phyloP scores from a whole-genome alignment of 208 protist species.

The Leishmania major region DNA sequence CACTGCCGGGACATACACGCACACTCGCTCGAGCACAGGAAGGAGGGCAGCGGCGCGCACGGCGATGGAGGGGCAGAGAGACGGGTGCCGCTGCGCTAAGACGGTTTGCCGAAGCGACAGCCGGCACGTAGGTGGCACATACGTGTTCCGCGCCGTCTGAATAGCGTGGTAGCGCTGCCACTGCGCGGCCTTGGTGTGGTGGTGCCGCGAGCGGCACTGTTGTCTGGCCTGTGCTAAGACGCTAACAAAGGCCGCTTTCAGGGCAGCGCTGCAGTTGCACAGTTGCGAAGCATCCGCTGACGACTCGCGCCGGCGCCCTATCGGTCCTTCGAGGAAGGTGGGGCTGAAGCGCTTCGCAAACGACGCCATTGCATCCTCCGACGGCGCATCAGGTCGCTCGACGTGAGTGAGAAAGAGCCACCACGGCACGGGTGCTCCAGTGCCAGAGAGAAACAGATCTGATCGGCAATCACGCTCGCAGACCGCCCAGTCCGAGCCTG shows the following conservation, averaged over 20 bases:
- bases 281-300: background rate
- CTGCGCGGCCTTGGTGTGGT: constrained; percentile 10
- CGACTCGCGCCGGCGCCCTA: background rate
- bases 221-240: background rate
- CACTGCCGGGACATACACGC: constrained; percentile 67
- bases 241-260: constrained; percentile 2
- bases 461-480: background rate
- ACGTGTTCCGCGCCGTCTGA: constrained; percentile 19
- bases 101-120: constrained; percentile 2
- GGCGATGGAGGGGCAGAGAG: constrained; percentile 47
- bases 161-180: constrained; percentile 25
- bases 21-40: constrained; percentile 52
- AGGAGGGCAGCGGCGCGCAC: constrained; percentile 39
- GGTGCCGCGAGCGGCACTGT: constrained; percentile 1
- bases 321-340: background rate
- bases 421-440: background rate
- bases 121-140: constrained; percentile 5
- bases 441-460: background rate
- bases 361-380: background rate
- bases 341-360: constrained; percentile 22
- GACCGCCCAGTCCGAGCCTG: background rate
- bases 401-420: constrained; percentile 6
- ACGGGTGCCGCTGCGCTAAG: constrained; percentile 10
- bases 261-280: background rate
- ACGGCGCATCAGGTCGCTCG: constrained; percentile 1